phyloP scores from a whole-genome alignment of 768 basidiomycete genomes.

The Pseudohyphozyma bogoriensis region DNA sequence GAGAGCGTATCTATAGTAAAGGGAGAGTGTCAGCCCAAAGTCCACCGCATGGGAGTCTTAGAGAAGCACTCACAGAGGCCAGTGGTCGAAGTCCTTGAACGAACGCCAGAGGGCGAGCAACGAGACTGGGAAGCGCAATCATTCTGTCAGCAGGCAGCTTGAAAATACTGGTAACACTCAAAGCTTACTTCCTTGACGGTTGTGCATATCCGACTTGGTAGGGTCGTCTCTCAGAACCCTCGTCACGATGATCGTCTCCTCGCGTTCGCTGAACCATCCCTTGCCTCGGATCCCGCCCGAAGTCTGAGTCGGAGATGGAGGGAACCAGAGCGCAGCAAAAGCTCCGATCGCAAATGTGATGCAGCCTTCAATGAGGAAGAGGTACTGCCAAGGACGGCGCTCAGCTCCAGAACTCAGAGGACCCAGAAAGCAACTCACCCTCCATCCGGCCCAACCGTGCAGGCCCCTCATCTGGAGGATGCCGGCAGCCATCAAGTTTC shows the following conservation, averaged over 20 bases:
- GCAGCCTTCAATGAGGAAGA: background rate
- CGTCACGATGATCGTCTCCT: slow-evolving; percentile 39
- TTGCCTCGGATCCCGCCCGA: slow-evolving; percentile 34
- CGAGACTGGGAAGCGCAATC: slow-evolving; percentile 16
- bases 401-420: slow-evolving; percentile 9
- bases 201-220: slow-evolving; percentile 25
- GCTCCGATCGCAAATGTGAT: slow-evolving; percentile 33
- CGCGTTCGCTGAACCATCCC: slow-evolving; percentile 37
- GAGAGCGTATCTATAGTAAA: slow-evolving; percentile 37
- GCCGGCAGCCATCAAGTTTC: slow-evolving; percentile 35
- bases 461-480: slow-evolving; percentile 38
- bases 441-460: slow-evolving; percentile 36
- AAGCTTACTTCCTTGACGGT: background rate
- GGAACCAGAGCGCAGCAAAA: slow-evolving; percentile 35
- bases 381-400: background rate
- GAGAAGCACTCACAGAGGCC: too few relatives aligned
- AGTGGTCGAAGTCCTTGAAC: slow-evolving; percentile 36
- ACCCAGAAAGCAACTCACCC: slow-evolving; percentile 38
- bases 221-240: slow-evolving; percentile 32
- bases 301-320: slow-evolving; percentile 32
- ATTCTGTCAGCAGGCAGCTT: too few relatives aligned
- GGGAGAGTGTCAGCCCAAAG: too few relatives aligned
- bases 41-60: too few relatives aligned
- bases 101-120: slow-evolving; percentile 30
- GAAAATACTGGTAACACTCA: too few relatives aligned